These are phyloP conservation scores for Neurospora cerealis DNA, from an alignment of 495 filamentous ascomycete genomes.

Conservation along the genomic window DNA sequence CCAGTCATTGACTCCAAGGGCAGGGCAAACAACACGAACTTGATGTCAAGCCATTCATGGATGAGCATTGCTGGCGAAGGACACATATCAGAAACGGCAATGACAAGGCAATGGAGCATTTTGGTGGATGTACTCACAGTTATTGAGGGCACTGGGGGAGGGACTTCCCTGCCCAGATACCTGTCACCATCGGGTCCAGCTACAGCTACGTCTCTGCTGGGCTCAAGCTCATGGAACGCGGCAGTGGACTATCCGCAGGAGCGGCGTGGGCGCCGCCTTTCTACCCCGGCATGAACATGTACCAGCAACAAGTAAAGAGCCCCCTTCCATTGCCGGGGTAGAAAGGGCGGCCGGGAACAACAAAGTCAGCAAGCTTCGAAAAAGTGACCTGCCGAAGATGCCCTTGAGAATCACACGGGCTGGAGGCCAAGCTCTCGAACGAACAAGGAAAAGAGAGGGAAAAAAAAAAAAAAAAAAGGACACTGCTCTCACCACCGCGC, in stretches of 20 bases:
- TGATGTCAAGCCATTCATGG: slow-evolving; percentile 12
- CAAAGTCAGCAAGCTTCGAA: neutral
- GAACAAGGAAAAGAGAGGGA: neutral
- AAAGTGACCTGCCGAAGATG: neutral
- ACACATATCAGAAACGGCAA: too few species aligned
- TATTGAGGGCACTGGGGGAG: too few species aligned
- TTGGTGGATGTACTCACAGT: too few species aligned
- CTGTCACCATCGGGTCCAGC: too few species aligned
- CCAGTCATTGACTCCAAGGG: slow-evolving; percentile 1
- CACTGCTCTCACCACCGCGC: too few species aligned
- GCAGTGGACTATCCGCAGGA: neutral
- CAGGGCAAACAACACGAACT: neutral
- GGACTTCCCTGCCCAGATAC: too few species aligned
- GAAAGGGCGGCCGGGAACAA: neutral
- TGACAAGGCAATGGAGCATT: too few species aligned
- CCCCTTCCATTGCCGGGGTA: neutral
- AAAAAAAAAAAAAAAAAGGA: neutral
- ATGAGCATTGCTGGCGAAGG: neutral
- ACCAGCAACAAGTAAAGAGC: neutral
- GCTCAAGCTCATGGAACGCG: neutral
- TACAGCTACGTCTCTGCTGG: too few species aligned
- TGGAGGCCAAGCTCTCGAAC: neutral
- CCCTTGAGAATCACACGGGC: too few species aligned
- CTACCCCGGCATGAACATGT: neutral
- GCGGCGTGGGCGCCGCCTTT: neutral